phyloP scores from a whole-genome alignment of 345 rosid species.

The Aethionema arabicum region DNA sequence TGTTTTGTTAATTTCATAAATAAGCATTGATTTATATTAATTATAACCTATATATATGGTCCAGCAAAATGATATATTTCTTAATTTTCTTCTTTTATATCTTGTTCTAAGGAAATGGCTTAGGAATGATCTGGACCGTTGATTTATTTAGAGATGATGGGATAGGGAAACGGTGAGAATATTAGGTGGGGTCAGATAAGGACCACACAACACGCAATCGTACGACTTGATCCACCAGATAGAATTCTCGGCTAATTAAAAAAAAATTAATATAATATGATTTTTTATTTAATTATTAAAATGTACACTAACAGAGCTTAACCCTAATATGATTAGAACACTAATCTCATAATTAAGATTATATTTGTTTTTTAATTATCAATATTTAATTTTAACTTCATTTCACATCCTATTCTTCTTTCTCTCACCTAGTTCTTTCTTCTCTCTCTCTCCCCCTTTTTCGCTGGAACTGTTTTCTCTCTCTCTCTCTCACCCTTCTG shows the following conservation, averaged over 20 bases:
- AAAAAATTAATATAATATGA: not conserved
- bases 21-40: too few relatives aligned
- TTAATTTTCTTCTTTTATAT: not conserved
- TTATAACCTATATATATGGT: too few relatives aligned
- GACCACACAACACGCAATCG: constrained; percentile 33
- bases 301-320: too few relatives aligned
- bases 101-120: not conserved
- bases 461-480: constrained; percentile 36
- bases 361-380: constrained; percentile 7
- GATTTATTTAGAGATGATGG: not conserved
- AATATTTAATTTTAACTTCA: constrained; percentile 20
- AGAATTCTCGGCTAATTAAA: not conserved
- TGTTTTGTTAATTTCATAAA: too few relatives aligned
- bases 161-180: constrained; percentile 1
- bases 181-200: constrained; percentile 28
- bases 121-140: constrained; percentile 23
- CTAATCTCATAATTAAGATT: not conserved
- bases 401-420: constrained; percentile 33
- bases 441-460: constrained; percentile 32
- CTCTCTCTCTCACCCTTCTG: constrained; percentile 10
- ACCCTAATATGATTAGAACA: too few relatives aligned
- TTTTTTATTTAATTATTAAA: too few relatives aligned
- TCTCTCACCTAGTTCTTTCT: not conserved
- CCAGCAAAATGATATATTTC: too few relatives aligned
- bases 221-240: constrained; percentile 18